Base-by-base conservation (phyloP, 768 basidiomycete species). In the Boletellus ananiceps region DNA sequence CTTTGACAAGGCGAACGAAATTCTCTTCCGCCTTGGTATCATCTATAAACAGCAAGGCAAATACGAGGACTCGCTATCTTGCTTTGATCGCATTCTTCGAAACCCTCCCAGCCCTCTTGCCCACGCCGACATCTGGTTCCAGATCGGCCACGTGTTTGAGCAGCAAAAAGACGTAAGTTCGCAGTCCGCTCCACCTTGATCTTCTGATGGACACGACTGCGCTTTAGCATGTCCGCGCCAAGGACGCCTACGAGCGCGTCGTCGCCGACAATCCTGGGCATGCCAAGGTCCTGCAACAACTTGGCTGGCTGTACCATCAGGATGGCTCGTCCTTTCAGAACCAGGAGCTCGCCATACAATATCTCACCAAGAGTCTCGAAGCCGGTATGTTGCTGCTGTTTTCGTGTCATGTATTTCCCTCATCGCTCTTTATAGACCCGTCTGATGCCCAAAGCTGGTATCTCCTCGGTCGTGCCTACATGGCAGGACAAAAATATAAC, bases 41-140 rank as follows among this genome's bases (percentile, higher is more conserved):
- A 99, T 99, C 54, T 98, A 98, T 78, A 98, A 99, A 73, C 95
- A 97, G 63, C 95, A 98, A 65, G 84, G 88, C 60, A 97, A 97
- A 71, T 97, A 92, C 59, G 73, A 82, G 2, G 88, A 93, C 12
- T 88, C 85, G 11, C 77, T 99, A 3, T 79, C 81, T 46, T 98
- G 96, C 71, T 98, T 98, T 74, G 90, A 94, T 63, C 90, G 90
- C 64, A 98, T 99, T 55, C 83, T 98, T 46, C 88, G 89, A 54
- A 94, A 90, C 62, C 96, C 96, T 3, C 96, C 95, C 31, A 86
- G 84, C 55, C 96, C 96, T 2, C 83, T 99, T 29, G 95, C 94
- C 14, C 89, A 94, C 59, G 89, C 93, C 48, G 96, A 99, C 59
- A 98, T 99, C 56, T 98, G 94, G 93, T 98, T 98, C 82, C 96